A percentile compares a stretch with the other conserved stretches of the same genome.
phyloP scores from a whole-genome alignment of 306 rosid species.

The Lotus japonicus region DNA sequence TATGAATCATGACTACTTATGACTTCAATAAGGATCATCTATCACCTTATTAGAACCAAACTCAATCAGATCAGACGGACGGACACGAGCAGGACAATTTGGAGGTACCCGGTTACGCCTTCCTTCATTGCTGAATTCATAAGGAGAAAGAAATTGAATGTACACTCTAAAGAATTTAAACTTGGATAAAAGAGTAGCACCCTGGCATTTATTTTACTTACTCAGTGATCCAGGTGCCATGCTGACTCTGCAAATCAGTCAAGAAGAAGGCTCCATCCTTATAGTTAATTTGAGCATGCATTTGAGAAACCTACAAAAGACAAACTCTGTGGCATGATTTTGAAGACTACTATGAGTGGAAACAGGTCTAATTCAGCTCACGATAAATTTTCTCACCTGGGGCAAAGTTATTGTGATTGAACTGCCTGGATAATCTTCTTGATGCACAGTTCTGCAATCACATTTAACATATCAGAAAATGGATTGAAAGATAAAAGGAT shows the following conservation, averaged over 20 bases:
- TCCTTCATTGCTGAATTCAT: conserved; percentile 60
- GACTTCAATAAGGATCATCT: neutral
- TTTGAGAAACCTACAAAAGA: conserved; percentile 54
- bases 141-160: neutral
- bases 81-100: conserved; percentile 58
- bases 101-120: conserved; percentile 50
- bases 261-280: conserved; percentile 75
- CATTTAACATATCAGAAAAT: conserved; percentile 5
- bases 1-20: neutral
- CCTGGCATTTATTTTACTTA: conserved; percentile 34
- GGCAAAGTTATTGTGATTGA: conserved; percentile 52
- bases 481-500: neutral
- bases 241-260: conserved; percentile 64
- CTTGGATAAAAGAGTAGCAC: neutral
- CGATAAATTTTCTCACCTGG: conserved; percentile 42
- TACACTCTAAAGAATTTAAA: neutral
- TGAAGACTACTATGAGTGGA: neutral
- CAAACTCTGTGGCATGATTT: conserved; percentile 2
- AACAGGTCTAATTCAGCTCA: neutral
- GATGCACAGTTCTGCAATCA: conserved; percentile 41
- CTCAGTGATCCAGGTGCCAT: conserved; percentile 88
- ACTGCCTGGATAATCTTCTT: conserved; percentile 31
- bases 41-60: conserved; percentile 80
- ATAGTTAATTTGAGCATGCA: conserved; percentile 61
- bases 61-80: conserved; percentile 55